Evolutionary conservation across 352 stramenopile genomes (phyloP), one percentile per base, ranked within the genome.

Genomic region (Pythium utonaiense): DNA sequence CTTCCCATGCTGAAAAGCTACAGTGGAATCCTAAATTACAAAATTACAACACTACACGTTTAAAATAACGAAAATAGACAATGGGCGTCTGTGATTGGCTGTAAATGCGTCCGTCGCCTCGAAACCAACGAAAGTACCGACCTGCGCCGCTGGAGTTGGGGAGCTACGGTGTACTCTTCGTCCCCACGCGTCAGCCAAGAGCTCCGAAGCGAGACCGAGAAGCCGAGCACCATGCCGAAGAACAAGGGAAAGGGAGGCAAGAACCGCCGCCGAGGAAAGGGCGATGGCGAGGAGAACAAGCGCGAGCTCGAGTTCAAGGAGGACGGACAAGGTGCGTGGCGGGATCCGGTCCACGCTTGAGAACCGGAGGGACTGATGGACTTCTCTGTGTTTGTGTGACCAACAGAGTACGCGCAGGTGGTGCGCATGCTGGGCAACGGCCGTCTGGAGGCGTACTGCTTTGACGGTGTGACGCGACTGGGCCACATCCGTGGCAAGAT

Each of bases 251-350:
- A 99, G 75, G 96, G 96, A 74, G 96, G 96, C 80, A 99, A 99
- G 81, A 99, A 98, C 78, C 88, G 95, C 56, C 91, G 95, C 63
- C 90, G 95, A 75, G 97, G 97, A 76, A 99, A 99, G 85, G 97
- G 97, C 74, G 96, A 99, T 67, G 96, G 96, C 69, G 96, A 99
- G 75, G 97, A 99, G 79, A 98, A 97, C 71, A 99, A 99, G 83
- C 92, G 97, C 69, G 96, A 99, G 78, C 89, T 99, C 38, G 95
- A 99, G 82, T 99, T 99, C 83, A 99, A 99, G 78, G 97, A 99
- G 75, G 95, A 98, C 54, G 97, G 97, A 33, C 97, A 99, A 75
- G 91, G 89, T 96, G 67, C 61, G 80, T 77, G 28, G 3, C 7
- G 0, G 17, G 36, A 64, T 54, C 21, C 30, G 59, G n/a, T n/a